Evolutionary conservation across 1,284 basidiomycete species (phyloP), one percentile per base, ranked within the genome.

Genomic region (Austroboletus niveus): DNA sequence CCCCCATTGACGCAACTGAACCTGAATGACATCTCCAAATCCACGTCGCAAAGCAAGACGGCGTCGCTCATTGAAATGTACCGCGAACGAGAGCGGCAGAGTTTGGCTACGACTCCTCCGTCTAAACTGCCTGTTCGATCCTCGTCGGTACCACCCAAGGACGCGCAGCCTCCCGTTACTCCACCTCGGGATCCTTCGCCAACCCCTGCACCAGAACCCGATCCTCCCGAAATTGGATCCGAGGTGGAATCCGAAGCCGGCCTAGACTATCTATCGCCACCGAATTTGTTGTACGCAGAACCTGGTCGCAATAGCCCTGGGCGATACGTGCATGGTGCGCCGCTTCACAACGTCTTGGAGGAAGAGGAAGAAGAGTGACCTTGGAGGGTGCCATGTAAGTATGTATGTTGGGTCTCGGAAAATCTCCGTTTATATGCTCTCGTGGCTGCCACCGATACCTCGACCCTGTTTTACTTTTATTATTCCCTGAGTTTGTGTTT

Each of bases 291-390:
- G 15, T 72, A 72, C 20, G 67, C 76, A 57, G 74, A 84, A 52
- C 61, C 78, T 51, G 76, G 85, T 48, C 65, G 79, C 55, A 70
- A 74, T 11, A 87, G 84, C 61, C 90, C 91, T 7, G 80, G 73
- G 36, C 80, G 90, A 47, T 94, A 94, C 64, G 72, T 89, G 32
- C 92, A 94, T 64, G 92, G 92, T 34, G 89, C 89, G 27, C 92
- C 92, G 27, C 74, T 94, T 61, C 88, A 93, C 56, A 92, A 92
- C 60, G 89, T 92, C 31, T 30, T 89, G 46, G 90, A 92, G 65
- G 89, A 91, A 61, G 88, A 91, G 60, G 85, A 89, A 59, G 85
- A 89, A 57, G 76, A 80, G 0, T 64, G 49, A 66, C 38, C 39
- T 41, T 40, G 12, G 34, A 24, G 14, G 35, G 35, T 47, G 38